phyloP scores from a whole-genome alignment of 2,329 filamentous ascomycete species.

The Kalmusia sp. region DNA sequence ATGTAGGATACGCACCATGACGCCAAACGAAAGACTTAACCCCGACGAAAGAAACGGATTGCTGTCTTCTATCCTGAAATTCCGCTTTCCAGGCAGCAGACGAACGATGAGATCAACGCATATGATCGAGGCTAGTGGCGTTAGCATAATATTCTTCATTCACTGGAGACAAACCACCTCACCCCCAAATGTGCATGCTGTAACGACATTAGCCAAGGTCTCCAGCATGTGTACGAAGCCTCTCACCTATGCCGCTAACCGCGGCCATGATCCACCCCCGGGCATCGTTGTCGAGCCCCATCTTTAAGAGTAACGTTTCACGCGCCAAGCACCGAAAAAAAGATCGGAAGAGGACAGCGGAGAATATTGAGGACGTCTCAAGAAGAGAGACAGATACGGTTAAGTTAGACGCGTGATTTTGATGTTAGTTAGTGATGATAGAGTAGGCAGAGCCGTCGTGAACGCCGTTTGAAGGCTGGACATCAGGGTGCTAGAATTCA shows the following conservation, averaged over 20 bases:
- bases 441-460: neutral
- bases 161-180: conserved; percentile 1
- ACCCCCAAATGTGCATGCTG: conserved; percentile 50
- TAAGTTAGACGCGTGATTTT: neutral
- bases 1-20: conserved; percentile 73
- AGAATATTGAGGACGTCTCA: neutral
- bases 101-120: conserved; percentile 83
- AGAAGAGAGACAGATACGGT: neutral
- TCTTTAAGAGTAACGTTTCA: conserved; percentile 10
- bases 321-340: neutral
- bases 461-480: neutral
- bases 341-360: neutral
- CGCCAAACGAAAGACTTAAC: conserved; percentile 90
- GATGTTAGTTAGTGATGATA: neutral
- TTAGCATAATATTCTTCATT: conserved; percentile 10
- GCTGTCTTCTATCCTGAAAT: conserved; percentile 89
- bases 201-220: conserved; percentile 20
- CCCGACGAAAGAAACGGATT: conserved; percentile 87
- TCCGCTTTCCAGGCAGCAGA: conserved; percentile 72
- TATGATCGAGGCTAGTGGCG: conserved; percentile 74
- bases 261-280: conserved; percentile 91
- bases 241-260: conserved; percentile 76
- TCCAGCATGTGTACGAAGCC: conserved; percentile 9
- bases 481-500: conserved; percentile 7
- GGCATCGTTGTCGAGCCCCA: conserved; percentile 65